phyloP scores from a whole-genome alignment of 768 basidiomycete genomes.

The Cystobasidiopsis lactophilus region DNA sequence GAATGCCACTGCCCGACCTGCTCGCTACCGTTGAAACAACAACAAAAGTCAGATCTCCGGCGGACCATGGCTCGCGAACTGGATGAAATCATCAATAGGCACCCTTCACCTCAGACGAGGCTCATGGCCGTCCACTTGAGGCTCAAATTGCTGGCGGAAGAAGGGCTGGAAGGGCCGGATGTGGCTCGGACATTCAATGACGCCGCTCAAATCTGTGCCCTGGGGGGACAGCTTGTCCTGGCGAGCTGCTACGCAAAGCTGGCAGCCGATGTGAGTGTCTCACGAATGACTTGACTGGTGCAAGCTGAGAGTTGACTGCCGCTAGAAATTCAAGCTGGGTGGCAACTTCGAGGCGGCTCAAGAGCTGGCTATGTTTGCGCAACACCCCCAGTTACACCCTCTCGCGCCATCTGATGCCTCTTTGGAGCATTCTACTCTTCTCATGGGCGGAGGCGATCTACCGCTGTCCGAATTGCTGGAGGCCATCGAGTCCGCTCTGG shows the following conservation, averaged over 20 bases:
- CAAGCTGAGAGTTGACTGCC: no score
- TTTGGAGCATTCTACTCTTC: no score
- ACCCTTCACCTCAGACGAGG: no score
- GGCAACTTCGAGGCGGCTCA: no score
- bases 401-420: no score
- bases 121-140: background rate
- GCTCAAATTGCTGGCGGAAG: background rate
- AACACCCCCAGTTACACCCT: no score
- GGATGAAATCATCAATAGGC: background rate
- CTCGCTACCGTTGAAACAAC: background rate
- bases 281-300: no score
- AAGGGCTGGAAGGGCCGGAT: background rate
- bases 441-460: no score
- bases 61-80: background rate
- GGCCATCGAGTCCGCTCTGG: no score
- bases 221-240: background rate
- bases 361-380: no score
- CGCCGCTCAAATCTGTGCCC: background rate
- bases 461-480: no score
- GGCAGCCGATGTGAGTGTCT: conserved; percentile 2
- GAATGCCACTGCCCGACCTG: background rate
- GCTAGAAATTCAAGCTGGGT: no score
- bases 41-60: background rate
- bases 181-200: background rate
- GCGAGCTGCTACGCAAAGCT: background rate